Evolutionary conservation across 345 rosid species (phyloP).

Genomic region (Pistacia vera): DNA sequence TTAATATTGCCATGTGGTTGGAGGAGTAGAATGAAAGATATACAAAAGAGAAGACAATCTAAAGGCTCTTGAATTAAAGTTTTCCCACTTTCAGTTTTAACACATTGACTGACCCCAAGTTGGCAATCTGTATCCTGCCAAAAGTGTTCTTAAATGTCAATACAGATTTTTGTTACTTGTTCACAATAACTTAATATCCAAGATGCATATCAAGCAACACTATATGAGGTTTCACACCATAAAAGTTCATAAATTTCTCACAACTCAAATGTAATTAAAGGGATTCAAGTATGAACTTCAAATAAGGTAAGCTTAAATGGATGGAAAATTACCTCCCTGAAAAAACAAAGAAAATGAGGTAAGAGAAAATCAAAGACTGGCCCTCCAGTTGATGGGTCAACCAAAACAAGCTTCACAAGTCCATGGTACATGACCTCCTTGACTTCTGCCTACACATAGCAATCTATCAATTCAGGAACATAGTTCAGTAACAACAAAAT

Average conservation of each 20-base stretch:
- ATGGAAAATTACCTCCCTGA: slow-evolving; percentile 56
- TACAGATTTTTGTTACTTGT: background rate
- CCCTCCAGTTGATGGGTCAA: slow-evolving; percentile 59
- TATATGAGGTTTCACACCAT: slow-evolving; percentile 1
- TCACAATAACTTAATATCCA: background rate
- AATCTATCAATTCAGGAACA: slow-evolving; percentile 27
- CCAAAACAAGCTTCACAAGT: slow-evolving; percentile 71
- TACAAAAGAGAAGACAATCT: slow-evolving; percentile 71
- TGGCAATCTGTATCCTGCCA: slow-evolving; percentile 61
- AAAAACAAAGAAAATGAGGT: slow-evolving; percentile 77
- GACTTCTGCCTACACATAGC: slow-evolving; percentile 56
- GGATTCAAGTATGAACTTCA: slow-evolving; percentile 19
- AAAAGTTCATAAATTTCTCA: background rate
- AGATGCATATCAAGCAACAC: slow-evolving; percentile 9
- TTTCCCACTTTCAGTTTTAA: slow-evolving; percentile 54
- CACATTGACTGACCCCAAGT: slow-evolving; percentile 52
- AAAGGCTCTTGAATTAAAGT: slow-evolving; percentile 67
- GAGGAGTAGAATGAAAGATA: slow-evolving; percentile 74
- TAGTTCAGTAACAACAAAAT: slow-evolving; percentile 11
- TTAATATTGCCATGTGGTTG: slow-evolving; percentile 52
- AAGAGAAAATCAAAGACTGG: slow-evolving; percentile 71
- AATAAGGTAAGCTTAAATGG: slow-evolving; percentile 21
- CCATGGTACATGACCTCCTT: slow-evolving; percentile 67
- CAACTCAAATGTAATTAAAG: background rate
- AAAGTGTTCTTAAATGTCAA: slow-evolving; percentile 14